Evolutionary conservation across 2,329 filamentous ascomycete genomes (phyloP), one percentile per base, ranked within the genome.

Genomic region (Aureobasidium sp.): DNA sequence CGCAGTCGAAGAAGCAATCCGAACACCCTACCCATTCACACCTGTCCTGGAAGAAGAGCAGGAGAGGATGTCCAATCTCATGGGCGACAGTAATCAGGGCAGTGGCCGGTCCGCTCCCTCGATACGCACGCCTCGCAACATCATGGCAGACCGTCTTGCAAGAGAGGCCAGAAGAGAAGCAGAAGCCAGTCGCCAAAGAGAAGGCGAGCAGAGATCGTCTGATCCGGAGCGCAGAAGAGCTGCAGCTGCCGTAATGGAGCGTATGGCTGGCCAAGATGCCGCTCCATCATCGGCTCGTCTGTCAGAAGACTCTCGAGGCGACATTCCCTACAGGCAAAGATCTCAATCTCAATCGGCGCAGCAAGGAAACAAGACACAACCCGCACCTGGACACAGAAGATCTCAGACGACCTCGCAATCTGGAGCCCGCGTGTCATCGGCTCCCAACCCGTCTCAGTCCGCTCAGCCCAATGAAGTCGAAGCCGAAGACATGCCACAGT

Each of bases 41-140:
- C 83, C 89, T 27, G 91, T 96, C 75, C 78, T 87, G 68, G 82
- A 87, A 64, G 94, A 99, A 81, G 90, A 96, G 79, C 88, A 90
- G 82, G 90, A 92, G 68, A 84, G 85, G 70, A 97, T 99, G 92
- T 89, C 92, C 68, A 92, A 96, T 74, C 81, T 96, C 69, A 81
- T 84, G 71, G 83, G 85, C 71, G 45, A 42, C 41, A 79, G 80
- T 56, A 83, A 83, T 67, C 82, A 83, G 72, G 81, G 78, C 68
- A 84, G 85, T 79, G 84, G 83, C 66, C 79, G 49, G 39, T 27
- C 37, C 34, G 34, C 51, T 34, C 42, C 58, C 11, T 79, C 65
- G 75, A 89, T 97, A 64, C 85, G 88, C 67, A 92, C 91, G 39
- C 93, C 93, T 17, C 86, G 89, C 66, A 89, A 93, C 77, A 93